phyloP scores from a whole-genome alignment of 2,329 filamentous ascomycete genomes.

The Aspergillus chevalieri region DNA sequence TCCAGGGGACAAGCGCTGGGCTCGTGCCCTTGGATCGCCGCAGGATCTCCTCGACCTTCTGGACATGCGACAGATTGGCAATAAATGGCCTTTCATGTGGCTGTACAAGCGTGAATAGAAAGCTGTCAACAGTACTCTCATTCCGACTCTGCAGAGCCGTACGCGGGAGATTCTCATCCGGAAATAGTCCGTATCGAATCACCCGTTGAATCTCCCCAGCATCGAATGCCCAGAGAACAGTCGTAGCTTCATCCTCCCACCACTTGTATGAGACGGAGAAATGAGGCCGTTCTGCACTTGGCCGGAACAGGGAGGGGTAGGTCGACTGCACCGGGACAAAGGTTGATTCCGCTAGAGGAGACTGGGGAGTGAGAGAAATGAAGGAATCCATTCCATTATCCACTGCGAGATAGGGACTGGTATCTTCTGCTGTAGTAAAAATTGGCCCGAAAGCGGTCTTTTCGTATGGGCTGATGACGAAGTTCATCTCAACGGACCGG shows the following conservation, averaged over 20 bases:
- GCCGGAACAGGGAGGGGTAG: constrained; percentile 26
- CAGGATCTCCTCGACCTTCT: constrained; percentile 37
- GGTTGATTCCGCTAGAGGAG: not conserved
- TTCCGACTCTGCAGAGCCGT: constrained; percentile 28
- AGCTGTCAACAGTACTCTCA: constrained; percentile 25
- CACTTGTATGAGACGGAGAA: constrained; percentile 30
- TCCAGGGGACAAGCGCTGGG: constrained; percentile 25
- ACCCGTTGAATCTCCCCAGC: constrained; percentile 31
- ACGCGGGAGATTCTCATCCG: constrained; percentile 30
- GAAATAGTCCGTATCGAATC: constrained; percentile 34
- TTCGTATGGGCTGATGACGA: constrained; percentile 2
- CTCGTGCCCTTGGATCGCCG: constrained; percentile 22
- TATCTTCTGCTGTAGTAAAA: not conserved
- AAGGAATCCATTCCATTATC: not conserved
- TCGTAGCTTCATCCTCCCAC: constrained; percentile 38
- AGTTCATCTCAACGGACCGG: constrained; percentile 3
- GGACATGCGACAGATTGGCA: constrained; percentile 25
- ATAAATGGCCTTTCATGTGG: constrained; percentile 21
- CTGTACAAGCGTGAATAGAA: constrained; percentile 24
- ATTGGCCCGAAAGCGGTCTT: constrained; percentile 1
- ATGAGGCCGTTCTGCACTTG: constrained; percentile 24
- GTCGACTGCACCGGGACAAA: constrained; percentile 13
- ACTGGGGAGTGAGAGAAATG: not conserved
- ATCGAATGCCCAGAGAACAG: constrained; percentile 35
- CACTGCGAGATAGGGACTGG: not conserved